These are phyloP conservation scores for Suhomyces wounanorum DNA, from an alignment of 1,139 yeast species.

Conservation along the genomic window DNA sequence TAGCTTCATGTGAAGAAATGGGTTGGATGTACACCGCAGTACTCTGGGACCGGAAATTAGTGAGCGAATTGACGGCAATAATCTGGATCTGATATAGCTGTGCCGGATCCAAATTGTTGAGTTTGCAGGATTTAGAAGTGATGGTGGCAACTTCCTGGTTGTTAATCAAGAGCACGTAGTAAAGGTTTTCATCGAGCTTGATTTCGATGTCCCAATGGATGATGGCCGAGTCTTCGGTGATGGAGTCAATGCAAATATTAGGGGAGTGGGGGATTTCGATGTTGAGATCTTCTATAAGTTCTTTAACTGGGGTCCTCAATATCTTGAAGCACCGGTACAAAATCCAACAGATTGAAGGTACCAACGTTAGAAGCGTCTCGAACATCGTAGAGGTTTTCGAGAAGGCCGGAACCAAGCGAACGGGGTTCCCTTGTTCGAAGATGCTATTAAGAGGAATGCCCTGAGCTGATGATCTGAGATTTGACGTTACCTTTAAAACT, in stretches of 20 bases:
- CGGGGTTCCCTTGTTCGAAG: not conserved
- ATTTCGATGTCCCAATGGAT: conserved; percentile 48
- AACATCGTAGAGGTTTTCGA: conserved; percentile 27
- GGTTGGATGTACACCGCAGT: conserved; percentile 31
- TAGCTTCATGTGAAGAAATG: conserved; percentile 9
- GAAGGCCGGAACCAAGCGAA: not conserved
- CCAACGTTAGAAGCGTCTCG: conserved; percentile 42
- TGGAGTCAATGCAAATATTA: conserved; percentile 41
- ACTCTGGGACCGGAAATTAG: conserved; percentile 41
- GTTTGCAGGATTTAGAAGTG: conserved; percentile 39
- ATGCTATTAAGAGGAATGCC: not conserved
- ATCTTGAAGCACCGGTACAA: conserved; percentile 41
- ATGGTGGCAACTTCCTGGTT: conserved; percentile 42
- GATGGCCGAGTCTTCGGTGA: conserved; percentile 32
- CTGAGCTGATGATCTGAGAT: not conserved
- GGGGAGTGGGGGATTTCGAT: conserved; percentile 49
- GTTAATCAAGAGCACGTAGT: conserved; percentile 40
- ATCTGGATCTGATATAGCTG: conserved; percentile 41
- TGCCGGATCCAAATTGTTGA: conserved; percentile 33
- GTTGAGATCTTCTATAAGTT: conserved; percentile 37
- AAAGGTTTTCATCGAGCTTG: conserved; percentile 35
- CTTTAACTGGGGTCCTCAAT: conserved; percentile 40
- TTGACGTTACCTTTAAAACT: not conserved
- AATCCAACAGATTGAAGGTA: conserved; percentile 48
- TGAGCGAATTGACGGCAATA: conserved; percentile 40